Evolutionary conservation across 495 filamentous ascomycete species (phyloP).

Genomic region (Annulohypoxylon bovei): DNA sequence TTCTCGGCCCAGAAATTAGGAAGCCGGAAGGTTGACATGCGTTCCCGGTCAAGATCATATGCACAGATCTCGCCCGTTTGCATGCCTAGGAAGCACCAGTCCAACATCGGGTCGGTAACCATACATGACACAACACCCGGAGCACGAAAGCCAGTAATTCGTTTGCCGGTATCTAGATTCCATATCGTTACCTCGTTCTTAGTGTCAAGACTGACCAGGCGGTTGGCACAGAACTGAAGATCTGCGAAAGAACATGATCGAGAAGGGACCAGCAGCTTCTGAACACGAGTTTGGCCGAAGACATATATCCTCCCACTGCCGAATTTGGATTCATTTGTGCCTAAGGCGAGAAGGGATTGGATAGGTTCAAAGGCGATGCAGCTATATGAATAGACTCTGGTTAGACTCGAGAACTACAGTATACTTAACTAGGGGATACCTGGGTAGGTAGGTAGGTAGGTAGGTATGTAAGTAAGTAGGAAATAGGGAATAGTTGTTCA

Average conservation of each 20-base stretch:
- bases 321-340: slow-evolving; percentile 82
- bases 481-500: background rate
- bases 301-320: slow-evolving; percentile 87
- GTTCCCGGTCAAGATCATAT: slow-evolving; percentile 88
- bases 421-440: background rate
- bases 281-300: slow-evolving; percentile 85
- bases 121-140: slow-evolving; percentile 76
- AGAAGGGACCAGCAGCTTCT: slow-evolving; percentile 77
- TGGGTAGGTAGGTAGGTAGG: background rate
- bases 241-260: slow-evolving; percentile 49
- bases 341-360: slow-evolving; percentile 93
- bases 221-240: slow-evolving; percentile 68
- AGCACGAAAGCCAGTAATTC: slow-evolving; percentile 71
- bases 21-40: slow-evolving; percentile 77
- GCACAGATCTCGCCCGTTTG: slow-evolving; percentile 83
- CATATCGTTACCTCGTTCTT: slow-evolving; percentile 85
- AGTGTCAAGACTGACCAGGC: slow-evolving; percentile 82
- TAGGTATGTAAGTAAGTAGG: no score
- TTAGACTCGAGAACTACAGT: slow-evolving; percentile 10
- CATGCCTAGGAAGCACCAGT: slow-evolving; percentile 86
- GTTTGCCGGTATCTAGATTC: slow-evolving; percentile 70
- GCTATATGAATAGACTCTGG: slow-evolving; percentile 49
- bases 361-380: slow-evolving; percentile 89
- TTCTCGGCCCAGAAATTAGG: slow-evolving; percentile 84
- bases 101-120: slow-evolving; percentile 83